Evolutionary conservation across 192 early-diverging fungal species (phyloP).

Genomic region (Spizellomyces sp.): DNA sequence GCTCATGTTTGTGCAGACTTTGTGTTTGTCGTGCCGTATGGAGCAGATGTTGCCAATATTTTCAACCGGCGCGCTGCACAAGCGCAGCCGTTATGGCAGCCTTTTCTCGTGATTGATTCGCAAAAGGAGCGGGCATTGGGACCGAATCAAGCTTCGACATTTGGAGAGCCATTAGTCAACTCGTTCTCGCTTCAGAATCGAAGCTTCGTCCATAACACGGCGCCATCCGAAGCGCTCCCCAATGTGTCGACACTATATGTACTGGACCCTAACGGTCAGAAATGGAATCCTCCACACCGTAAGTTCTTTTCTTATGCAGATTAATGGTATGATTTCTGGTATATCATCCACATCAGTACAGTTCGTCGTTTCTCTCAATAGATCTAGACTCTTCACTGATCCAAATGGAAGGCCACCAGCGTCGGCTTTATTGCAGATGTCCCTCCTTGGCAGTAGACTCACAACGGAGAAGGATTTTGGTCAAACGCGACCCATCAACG

Average conservation of each 20-base stretch:
- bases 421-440: neutral
- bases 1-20: neutral
- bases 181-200: neutral
- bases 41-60: slow-evolving; percentile 1
- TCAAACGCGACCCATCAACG: neutral
- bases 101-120: neutral
- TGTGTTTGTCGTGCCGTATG: neutral
- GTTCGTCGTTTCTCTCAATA: neutral
- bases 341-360: neutral
- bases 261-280: neutral
- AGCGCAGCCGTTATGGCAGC: neutral
- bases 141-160: neutral
- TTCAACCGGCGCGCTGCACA: neutral
- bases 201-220: neutral
- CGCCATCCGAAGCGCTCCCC: neutral
- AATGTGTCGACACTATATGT: neutral
- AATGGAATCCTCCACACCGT: neutral
- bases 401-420: too few relatives aligned
- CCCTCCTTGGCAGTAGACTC: neutral
- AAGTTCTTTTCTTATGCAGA: neutral
- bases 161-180: neutral
- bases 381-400: neutral
- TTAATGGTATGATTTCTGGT: too few relatives aligned
- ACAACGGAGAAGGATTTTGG: neutral
- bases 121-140: neutral